Evolutionary conservation across 305 asterid genomes (phyloP), one percentile per base, ranked within the genome.

Genomic region (Plantago rigida): DNA sequence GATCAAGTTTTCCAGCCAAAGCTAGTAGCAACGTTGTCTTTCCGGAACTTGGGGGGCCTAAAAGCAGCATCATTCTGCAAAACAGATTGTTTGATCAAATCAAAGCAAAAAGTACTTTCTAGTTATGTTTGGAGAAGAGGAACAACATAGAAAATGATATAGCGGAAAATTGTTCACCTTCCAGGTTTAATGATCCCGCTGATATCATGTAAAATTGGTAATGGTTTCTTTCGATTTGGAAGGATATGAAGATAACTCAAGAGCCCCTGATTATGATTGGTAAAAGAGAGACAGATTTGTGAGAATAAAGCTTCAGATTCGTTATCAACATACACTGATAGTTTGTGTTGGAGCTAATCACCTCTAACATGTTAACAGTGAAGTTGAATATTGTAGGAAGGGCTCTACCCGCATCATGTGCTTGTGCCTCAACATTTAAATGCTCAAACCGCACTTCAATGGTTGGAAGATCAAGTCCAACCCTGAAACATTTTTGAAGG

Each of bases 141-240:
- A 47, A 52, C n/a, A 42, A 1, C 9, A 34, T 5, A 49, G 13
- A 22, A 66, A 36, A 55, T 8, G 63, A 51, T 0, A 47, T 17
- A 47, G 14, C 15, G 15, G 31, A 19, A 19, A 48, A 12, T 36
- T 46, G 45, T 80, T 72, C 64, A 86, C 98, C 97, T 87, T 78
- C 93, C 98, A 44, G 96, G 96, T 71, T 88, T 92, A 82, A 92
- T 81, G 70, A 88, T 83, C 54, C 98, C 98, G 67, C 89, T 86
- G 50, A 86, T 82, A 60, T 86, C 93, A 61, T 77, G 86, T 66
- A 92, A 87, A 49, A 92, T 86, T 8, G 96, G 85, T 7, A 88
- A 75, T 13, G 87, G 86, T 65, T 76, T 86, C 86, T 84, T 88
- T 66, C 87, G 74, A 65, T 67, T 83, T 7, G 89, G 89, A 50